Evolutionary conservation across 306 rosid species (phyloP), one percentile per base, ranked within the genome.

Genomic region (Corylus heterophylla): DNA sequence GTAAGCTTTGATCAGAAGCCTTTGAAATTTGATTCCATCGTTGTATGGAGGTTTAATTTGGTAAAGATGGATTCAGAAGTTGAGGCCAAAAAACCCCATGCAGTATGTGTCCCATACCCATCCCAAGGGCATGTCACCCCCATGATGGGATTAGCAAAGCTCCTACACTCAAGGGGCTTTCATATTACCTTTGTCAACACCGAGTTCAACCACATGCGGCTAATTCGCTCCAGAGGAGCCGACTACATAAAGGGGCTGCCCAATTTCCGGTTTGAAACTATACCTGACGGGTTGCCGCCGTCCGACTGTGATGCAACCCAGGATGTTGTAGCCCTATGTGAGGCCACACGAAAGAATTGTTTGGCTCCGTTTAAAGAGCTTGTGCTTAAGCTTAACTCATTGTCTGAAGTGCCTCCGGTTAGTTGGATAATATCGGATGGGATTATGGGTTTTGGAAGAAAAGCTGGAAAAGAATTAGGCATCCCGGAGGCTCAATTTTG

Each of bases 401-500:
- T 69, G 17, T 25, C 48, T 1, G 74, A 55, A 58, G 82, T 80
- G 8, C 85, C 80, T 68, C 22, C 29, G 20, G 71, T 77, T n/a
- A 84, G 74, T 12, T 84, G 84, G 74, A 80, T 84, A 31, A 12
- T 84, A 10, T 61, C 80, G 3, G 87, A 80, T 77, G 85, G 82
- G n/a, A 52, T 29, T 58, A 68, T 4, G 85, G 74, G 87, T 68
- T 80, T 84, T 69, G 83, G 82, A 4, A 69, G 58, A 0, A 17
- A 74, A 63, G 87, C 31, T n/a, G 85, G 51, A 3, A 52, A 69
- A 58, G 85, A 84, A 75, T 74, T 84, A 7, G 79, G 82, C 42
- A 80, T 84, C 48, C 77, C 82, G 0, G 80, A 80, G 54, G 77
- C 45, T 77, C 87, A 80, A 56, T 84, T 84, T 52, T 80, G 87